phyloP scores from a whole-genome alignment of 352 stramenopile species.

The Pythium chondricola region DNA sequence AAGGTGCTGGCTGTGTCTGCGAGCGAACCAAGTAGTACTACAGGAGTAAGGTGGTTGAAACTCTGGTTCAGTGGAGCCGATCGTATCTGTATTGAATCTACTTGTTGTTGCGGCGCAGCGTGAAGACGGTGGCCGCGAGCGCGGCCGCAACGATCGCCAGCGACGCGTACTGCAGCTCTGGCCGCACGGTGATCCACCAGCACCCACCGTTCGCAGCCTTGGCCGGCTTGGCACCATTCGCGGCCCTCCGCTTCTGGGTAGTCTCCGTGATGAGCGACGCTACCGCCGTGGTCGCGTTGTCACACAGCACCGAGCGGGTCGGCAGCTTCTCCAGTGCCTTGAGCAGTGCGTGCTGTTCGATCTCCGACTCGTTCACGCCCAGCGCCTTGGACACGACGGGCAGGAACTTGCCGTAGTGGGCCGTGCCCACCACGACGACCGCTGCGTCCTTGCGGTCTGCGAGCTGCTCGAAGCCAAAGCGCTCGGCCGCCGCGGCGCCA shows the following conservation, averaged over 20 bases:
- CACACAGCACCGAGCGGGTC: constrained; percentile 48
- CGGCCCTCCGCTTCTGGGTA: constrained; percentile 18
- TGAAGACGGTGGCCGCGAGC: constrained; percentile 27
- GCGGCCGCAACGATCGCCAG: constrained; percentile 31
- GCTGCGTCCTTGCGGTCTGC: constrained; percentile 47
- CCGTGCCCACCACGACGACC: constrained; percentile 94
- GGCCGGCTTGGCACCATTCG: not conserved
- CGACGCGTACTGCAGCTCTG: constrained; percentile 10
- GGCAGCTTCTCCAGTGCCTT: constrained; percentile 67
- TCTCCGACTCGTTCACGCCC: constrained; percentile 48
- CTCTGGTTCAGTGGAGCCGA: too few relatives aligned
- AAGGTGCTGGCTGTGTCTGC: not conserved
- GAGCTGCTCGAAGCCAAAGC: constrained; percentile 53
- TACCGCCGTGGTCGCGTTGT: constrained; percentile 59
- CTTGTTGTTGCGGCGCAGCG: constrained; percentile 45
- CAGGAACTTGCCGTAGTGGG: constrained; percentile 98
- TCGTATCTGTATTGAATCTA: constrained; percentile 17
- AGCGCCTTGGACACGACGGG: constrained; percentile 89
- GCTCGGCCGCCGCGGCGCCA: constrained; percentile 89
- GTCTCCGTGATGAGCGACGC: constrained; percentile 54
- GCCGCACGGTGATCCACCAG: constrained; percentile 5
- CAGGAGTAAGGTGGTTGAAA: too few relatives aligned
- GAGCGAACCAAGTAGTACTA: too few relatives aligned
- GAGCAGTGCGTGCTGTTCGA: constrained; percentile 72
- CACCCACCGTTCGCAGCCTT: not conserved